These are phyloP conservation scores for Colletotrichum magnum DNA, from an alignment of 2,329 filamentous ascomycete genomes.

Conservation along the genomic window DNA sequence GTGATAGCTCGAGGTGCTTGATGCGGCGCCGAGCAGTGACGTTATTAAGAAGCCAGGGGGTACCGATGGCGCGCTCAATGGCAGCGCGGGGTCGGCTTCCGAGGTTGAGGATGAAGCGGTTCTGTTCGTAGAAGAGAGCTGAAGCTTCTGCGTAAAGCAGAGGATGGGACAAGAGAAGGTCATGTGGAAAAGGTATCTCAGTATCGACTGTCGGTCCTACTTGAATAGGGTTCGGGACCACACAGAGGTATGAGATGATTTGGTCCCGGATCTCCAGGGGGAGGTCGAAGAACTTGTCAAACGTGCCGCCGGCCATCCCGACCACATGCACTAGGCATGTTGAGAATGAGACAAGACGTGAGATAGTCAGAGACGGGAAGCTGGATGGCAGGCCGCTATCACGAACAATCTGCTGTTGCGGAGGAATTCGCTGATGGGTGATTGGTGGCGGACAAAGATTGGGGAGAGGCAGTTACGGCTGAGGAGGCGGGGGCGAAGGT, in stretches of 20 bases:
- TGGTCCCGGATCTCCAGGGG: slow-evolving; percentile 48
- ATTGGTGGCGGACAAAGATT: slow-evolving; percentile 4
- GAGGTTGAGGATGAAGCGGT: slow-evolving; percentile 46
- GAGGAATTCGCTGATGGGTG: neutral
- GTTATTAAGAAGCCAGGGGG: slow-evolving; percentile 37
- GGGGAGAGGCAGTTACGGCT: slow-evolving; percentile 20
- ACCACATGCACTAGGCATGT: neutral
- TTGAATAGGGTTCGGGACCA: slow-evolving; percentile 42
- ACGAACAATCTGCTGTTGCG: neutral
- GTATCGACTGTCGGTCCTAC: slow-evolving; percentile 38
- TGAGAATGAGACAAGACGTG: neutral
- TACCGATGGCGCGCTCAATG: slow-evolving; percentile 29
- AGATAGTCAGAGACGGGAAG: neutral
- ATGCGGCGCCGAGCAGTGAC: slow-evolving; percentile 41
- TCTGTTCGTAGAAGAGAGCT: slow-evolving; percentile 47
- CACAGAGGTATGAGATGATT: slow-evolving; percentile 45
- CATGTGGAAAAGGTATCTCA: slow-evolving; percentile 38
- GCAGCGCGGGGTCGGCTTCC: slow-evolving; percentile 25
- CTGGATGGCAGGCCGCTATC: neutral
- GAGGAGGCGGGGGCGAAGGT: neutral
- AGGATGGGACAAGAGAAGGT: slow-evolving; percentile 44
- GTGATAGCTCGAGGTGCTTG: slow-evolving; percentile 41
- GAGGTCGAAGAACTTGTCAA: slow-evolving; percentile 48
- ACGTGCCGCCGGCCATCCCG: slow-evolving; percentile 31
- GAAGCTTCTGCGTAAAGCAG: slow-evolving; percentile 44